Evolutionary conservation across 768 basidiomycete species (phyloP).

Genomic region (Boletus pseudo-olivaceus): DNA sequence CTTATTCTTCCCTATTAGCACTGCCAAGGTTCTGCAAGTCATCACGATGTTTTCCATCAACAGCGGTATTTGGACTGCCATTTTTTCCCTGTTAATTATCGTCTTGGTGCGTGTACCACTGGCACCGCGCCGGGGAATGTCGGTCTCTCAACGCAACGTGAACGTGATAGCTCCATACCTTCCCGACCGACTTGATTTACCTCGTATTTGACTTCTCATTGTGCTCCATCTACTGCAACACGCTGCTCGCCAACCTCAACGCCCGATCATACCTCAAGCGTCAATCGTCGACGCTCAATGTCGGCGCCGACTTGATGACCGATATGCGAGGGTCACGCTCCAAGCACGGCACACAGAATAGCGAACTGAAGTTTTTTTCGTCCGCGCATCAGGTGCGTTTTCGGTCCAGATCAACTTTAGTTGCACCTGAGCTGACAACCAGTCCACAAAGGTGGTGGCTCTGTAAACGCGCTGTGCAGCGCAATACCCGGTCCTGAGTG

Average conservation of each 20-base stretch:
- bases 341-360: too few relatives aligned
- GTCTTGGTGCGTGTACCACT: not conserved
- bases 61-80: not conserved
- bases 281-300: too few relatives aligned
- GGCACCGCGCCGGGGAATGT: not conserved
- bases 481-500: not conserved
- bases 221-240: too few relatives aligned
- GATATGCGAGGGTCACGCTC: too few relatives aligned
- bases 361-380: not conserved
- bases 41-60: constrained; percentile 4
- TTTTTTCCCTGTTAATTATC: not conserved
- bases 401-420: not conserved
- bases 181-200: too few relatives aligned
- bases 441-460: not conserved
- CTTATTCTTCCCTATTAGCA: not conserved
- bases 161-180: not conserved
- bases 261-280: too few relatives aligned
- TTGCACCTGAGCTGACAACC: not conserved
- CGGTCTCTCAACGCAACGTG: not conserved
- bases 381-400: not conserved
- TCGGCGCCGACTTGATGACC: too few relatives aligned
- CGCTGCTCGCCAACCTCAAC: too few relatives aligned
- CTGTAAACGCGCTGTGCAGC: not conserved
- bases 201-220: too few relatives aligned
- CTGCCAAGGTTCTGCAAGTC: constrained; percentile 3